Evolutionary conservation across 75 land plant genomes (phyloP).

Genomic region (Sequoia sempervirens): DNA sequence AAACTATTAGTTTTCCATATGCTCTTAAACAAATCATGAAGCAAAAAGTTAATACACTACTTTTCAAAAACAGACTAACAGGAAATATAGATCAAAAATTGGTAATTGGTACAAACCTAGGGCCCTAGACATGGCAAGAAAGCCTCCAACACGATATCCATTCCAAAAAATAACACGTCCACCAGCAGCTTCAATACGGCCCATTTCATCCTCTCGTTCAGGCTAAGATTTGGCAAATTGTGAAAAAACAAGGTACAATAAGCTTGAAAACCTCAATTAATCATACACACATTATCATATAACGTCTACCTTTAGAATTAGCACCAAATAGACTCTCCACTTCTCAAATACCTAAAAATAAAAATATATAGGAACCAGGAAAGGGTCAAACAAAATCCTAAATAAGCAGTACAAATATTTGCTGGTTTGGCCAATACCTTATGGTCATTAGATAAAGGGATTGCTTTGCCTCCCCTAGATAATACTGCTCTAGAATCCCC

Average conservation of each 20-base stretch:
- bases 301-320: neutral
- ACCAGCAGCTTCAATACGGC: slow-evolving; percentile 51
- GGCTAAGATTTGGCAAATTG: slow-evolving; percentile 21
- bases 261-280: neutral
- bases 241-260: neutral
- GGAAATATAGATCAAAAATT: neutral
- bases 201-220: slow-evolving; percentile 47
- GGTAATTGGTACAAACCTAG: slow-evolving; percentile 21
- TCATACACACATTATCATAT: neutral
- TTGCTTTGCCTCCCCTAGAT: slow-evolving; percentile 41
- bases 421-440: slow-evolving; percentile 21
- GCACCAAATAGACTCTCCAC: no score
- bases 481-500: slow-evolving; percentile 61
- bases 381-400: no score
- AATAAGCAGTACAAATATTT: neutral
- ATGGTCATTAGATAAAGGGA: slow-evolving; percentile 46
- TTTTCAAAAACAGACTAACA: neutral
- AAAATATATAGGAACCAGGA: no score
- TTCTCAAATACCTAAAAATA: no score
- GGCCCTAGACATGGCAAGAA: slow-evolving; percentile 58
- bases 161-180: slow-evolving; percentile 60
- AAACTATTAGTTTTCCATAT: neutral
- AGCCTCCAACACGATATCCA: slow-evolving; percentile 56
- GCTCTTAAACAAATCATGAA: neutral
- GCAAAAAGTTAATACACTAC: neutral